Percentiles rank a stretch among this genome's conserved stretches.
Conservation (phyloP, 2,329 filamentous ascomycete genomes). For the Colletotrichum sojae region DNA sequence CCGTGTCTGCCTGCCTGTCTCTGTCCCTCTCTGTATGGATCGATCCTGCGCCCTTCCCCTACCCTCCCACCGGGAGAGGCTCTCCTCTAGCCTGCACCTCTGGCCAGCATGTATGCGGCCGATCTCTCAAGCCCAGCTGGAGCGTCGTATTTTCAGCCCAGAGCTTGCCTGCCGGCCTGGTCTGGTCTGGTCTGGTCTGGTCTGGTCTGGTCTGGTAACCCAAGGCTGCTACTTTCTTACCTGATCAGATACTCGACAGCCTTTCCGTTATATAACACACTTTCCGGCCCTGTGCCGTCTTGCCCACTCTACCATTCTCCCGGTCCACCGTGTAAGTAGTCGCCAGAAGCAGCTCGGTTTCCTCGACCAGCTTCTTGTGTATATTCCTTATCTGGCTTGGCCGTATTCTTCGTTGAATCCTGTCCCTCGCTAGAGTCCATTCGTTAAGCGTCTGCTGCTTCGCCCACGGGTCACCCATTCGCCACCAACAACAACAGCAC, state of each 20-base stretch:
- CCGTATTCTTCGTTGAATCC: conserved; percentile 31
- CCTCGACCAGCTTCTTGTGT: conserved; percentile 12
- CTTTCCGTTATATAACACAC: conserved; percentile 35
- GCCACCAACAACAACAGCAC: neutral
- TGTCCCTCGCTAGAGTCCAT: conserved; percentile 24
- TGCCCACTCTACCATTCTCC: neutral
- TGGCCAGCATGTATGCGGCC: conserved; percentile 20
- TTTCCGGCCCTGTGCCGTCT: conserved; percentile 16
- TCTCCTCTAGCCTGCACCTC: neutral
- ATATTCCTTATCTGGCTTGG: conserved; percentile 23
- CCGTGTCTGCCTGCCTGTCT: neutral
- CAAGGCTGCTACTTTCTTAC: neutral
- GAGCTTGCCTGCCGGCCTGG: neutral
- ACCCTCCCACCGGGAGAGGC: conserved; percentile 16
- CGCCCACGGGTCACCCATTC: conserved; percentile 17
- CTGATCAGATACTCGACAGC: conserved; percentile 9
- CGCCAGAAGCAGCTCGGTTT: conserved; percentile 19
- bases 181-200: too few species aligned
- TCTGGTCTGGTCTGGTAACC: neutral
- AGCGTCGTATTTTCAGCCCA: conserved; percentile 30
- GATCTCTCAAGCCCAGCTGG: conserved; percentile 14
- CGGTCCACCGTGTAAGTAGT: conserved; percentile 29
- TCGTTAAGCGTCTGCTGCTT: conserved; percentile 24
- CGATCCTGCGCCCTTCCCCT: conserved; percentile 6
- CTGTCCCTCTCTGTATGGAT: conserved; percentile 3